phyloP scores from a whole-genome alignment of 495 filamentous ascomycete species.

The Neurospora sp. region DNA sequence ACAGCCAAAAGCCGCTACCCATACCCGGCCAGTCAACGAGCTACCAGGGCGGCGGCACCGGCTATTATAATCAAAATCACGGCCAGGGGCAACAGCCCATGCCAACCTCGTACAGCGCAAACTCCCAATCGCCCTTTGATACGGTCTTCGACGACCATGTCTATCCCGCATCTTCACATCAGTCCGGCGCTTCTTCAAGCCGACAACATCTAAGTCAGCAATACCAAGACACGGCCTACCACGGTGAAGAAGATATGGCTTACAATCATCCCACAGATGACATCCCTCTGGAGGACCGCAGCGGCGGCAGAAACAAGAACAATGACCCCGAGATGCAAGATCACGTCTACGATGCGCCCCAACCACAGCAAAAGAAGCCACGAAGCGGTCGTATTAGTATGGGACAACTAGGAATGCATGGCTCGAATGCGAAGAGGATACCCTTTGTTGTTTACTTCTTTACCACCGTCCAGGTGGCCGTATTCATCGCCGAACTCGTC shows the following conservation, averaged over 20 bases:
- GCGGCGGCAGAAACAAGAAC: slow-evolving; percentile 15
- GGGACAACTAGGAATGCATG: slow-evolving; percentile 39
- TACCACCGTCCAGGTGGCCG: slow-evolving; percentile 63
- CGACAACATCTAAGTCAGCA: slow-evolving; percentile 35
- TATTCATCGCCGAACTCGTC: slow-evolving; percentile 87
- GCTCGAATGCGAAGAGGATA: slow-evolving; percentile 45
- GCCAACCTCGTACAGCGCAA: slow-evolving; percentile 22
- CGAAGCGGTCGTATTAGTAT: slow-evolving; percentile 28
- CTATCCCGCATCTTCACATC: slow-evolving; percentile 43
- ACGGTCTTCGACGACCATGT: slow-evolving; percentile 52
- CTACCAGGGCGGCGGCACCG: slow-evolving; percentile 17
- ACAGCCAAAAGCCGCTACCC: slow-evolving; percentile 43
- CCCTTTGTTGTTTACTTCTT: slow-evolving; percentile 78
- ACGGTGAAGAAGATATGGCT: slow-evolving; percentile 34
- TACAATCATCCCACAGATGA: slow-evolving; percentile 44
- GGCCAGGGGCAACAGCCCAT: not conserved
- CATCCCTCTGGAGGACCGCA: slow-evolving; percentile 53
- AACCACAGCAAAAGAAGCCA: slow-evolving; percentile 11
- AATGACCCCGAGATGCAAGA: slow-evolving; percentile 36
- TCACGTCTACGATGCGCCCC: slow-evolving; percentile 38
- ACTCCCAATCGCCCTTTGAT: slow-evolving; percentile 39
- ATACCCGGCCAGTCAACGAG: slow-evolving; percentile 12
- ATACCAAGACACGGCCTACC: slow-evolving; percentile 48
- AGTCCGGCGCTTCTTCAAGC: slow-evolving; percentile 17
- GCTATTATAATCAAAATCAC: slow-evolving; percentile 28